A percentile compares a stretch with the other conserved stretches of the same genome.
These are phyloP conservation scores for Salisapilia sapeloensis DNA, from an alignment of 352 stramenopile genomes.

Conservation along the genomic window DNA sequence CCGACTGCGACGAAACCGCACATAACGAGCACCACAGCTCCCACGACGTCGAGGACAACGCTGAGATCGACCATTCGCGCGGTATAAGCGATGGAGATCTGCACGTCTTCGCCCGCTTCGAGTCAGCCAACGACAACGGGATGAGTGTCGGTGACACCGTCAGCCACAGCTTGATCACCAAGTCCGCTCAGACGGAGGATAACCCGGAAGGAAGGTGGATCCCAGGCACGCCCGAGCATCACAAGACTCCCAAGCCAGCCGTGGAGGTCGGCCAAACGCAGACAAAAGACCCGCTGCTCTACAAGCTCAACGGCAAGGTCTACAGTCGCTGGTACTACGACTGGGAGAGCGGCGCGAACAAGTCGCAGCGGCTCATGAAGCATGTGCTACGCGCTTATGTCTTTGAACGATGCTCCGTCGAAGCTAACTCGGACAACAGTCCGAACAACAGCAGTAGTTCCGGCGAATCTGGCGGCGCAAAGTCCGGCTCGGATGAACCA, in stretches of 20 bases:
- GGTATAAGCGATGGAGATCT: slow-evolving; percentile 2
- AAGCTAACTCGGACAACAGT: slow-evolving; percentile 15
- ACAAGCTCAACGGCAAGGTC: slow-evolving; percentile 31
- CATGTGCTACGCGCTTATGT: slow-evolving; percentile 42
- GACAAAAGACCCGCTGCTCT: slow-evolving; percentile 13
- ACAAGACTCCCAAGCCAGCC: slow-evolving; percentile 7
- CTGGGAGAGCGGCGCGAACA: slow-evolving; percentile 45
- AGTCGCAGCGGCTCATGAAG: slow-evolving; percentile 39
- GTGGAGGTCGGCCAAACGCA: slow-evolving; percentile 6
- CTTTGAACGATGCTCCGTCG: slow-evolving; percentile 17
- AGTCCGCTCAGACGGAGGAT: slow-evolving; percentile 20
- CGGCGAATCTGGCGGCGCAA: slow-evolving; percentile 4
- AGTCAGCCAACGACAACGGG: slow-evolving; percentile 16
- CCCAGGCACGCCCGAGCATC: slow-evolving; percentile 21
- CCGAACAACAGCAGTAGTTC: slow-evolving; percentile 10
- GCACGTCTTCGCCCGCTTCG: slow-evolving; percentile 33
- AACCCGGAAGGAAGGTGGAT: slow-evolving; percentile 49
- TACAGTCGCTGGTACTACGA: slow-evolving; percentile 55
- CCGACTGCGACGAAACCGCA: slow-evolving; percentile 1
- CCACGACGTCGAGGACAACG: slow-evolving; percentile 4
- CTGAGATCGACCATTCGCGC: too few species aligned
- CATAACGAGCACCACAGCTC: slow-evolving; percentile 1
- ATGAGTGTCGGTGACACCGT: slow-evolving; percentile 20
- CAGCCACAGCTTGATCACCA: slow-evolving; percentile 16
- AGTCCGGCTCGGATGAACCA: slow-evolving; percentile 4